These are phyloP conservation scores for Neurospora intermedia DNA, from an alignment of 495 filamentous ascomycete genomes.

Conservation along the genomic window DNA sequence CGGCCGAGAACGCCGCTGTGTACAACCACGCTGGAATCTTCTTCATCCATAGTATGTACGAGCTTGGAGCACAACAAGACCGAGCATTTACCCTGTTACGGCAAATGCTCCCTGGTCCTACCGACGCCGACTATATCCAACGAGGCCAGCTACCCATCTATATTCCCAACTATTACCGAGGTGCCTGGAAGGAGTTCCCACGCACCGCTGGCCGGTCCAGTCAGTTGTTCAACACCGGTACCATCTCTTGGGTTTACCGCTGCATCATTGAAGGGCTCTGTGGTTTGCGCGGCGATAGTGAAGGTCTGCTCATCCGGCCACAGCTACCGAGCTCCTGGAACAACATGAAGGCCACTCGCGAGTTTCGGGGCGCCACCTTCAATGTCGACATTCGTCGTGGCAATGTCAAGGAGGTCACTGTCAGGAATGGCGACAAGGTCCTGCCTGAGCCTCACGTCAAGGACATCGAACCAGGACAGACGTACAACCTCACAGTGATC, in stretches of 20 bases:
- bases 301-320: constrained; percentile 36
- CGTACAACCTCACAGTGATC: constrained; percentile 30
- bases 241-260: constrained; percentile 44
- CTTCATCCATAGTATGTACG: constrained; percentile 41
- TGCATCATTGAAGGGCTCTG: constrained; percentile 44
- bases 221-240: constrained; percentile 48
- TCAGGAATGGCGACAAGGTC: constrained; percentile 21
- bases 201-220: constrained; percentile 43
- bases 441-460: constrained; percentile 30
- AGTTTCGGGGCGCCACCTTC: constrained; percentile 43
- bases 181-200: constrained; percentile 38
- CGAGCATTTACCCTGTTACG: constrained; percentile 39
- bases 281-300: constrained; percentile 36
- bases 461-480: constrained; percentile 26
- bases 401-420: constrained; percentile 33
- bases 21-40: constrained; percentile 48
- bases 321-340: constrained; percentile 41
- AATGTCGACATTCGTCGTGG: constrained; percentile 32
- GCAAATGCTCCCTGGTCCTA: constrained; percentile 42
- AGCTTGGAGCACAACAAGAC: constrained; percentile 35
- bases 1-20: constrained; percentile 45
- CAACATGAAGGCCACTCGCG: constrained; percentile 34
- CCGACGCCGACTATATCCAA: constrained; percentile 39
- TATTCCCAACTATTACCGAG: constrained; percentile 49
- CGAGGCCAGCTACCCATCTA: constrained; percentile 46